phyloP scores from a whole-genome alignment of 2,329 filamentous ascomycete genomes.

The Pseudohalonectria lignicola region DNA sequence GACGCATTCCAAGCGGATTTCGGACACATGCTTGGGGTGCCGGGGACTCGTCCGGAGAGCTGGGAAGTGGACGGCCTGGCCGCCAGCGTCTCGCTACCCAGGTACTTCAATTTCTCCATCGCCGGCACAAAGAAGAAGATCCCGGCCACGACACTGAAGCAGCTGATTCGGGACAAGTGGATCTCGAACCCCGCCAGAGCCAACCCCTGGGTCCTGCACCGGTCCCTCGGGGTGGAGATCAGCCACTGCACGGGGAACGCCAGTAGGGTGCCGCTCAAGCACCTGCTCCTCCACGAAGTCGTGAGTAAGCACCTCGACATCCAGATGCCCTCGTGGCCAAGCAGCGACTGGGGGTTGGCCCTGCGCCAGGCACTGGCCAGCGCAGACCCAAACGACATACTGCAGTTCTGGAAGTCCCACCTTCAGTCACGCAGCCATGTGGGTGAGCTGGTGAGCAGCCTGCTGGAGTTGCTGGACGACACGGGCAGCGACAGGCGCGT shows the following conservation, averaged over 20 bases:
- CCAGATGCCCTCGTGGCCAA: neutral
- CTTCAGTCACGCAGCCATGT: neutral
- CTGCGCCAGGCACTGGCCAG: neutral
- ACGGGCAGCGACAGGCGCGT: neutral
- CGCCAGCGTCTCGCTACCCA: neutral
- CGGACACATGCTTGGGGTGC: neutral
- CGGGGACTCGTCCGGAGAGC: neutral
- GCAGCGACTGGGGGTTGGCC: neutral
- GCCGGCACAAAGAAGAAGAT: neutral
- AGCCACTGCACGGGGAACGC: neutral
- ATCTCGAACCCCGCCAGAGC: neutral
- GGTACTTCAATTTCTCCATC: neutral
- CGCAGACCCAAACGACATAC: neutral
- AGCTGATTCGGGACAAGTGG: neutral
- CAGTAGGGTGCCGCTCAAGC: neutral
- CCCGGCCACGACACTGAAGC: neutral
- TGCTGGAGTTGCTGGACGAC: neutral
- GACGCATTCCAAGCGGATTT: neutral
- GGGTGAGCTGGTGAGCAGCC: neutral
- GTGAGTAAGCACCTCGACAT: neutral
- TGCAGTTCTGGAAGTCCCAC: neutral
- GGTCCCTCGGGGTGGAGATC: neutral
- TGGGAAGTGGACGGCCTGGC: neutral
- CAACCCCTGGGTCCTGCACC: neutral
- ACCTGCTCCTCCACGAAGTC: neutral